Evolutionary conservation across 306 rosid genomes (phyloP).

Genomic region (Begonia fuchsioides): DNA sequence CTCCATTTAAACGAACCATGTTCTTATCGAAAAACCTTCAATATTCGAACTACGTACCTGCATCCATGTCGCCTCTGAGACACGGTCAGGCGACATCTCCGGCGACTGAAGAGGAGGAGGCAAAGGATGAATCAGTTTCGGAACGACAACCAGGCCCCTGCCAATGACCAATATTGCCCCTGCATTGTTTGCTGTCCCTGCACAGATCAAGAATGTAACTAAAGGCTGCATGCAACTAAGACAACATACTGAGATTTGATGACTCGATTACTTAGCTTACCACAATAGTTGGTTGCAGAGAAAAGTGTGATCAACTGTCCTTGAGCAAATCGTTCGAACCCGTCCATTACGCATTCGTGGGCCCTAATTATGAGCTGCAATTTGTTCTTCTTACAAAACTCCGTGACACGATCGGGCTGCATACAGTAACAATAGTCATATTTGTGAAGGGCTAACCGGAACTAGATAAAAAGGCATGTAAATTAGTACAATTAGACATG

Average conservation of each 20-base stretch:
- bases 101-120: slow-evolving; percentile 99
- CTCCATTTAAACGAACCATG: no score
- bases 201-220: no score
- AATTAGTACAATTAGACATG: no score
- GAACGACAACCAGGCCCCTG: slow-evolving; percentile 99
- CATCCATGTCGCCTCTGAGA: slow-evolving; percentile 89
- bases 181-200: slow-evolving; percentile 98
- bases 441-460: no score
- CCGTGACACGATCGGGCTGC: slow-evolving; percentile 98
- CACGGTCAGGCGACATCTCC: slow-evolving; percentile 91
- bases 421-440: slow-evolving; percentile 1
- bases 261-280: slow-evolving; percentile 29
- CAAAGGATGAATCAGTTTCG: slow-evolving; percentile 88
- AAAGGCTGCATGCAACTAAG: no score
- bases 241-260: no score
- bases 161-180: slow-evolving; percentile 96
- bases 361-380: slow-evolving; percentile 94
- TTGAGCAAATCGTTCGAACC: slow-evolving; percentile 97
- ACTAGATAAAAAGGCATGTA: no score
- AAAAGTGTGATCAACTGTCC: slow-evolving; percentile 97
- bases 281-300: slow-evolving; percentile 96
- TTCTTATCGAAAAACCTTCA: not conserved
- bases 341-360: slow-evolving; percentile 99
- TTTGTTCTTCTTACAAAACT: slow-evolving; percentile 92
- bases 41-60: slow-evolving; percentile 37